Conservation (phyloP, 441 rosid species). For the Gossypium gossypioides region DNA sequence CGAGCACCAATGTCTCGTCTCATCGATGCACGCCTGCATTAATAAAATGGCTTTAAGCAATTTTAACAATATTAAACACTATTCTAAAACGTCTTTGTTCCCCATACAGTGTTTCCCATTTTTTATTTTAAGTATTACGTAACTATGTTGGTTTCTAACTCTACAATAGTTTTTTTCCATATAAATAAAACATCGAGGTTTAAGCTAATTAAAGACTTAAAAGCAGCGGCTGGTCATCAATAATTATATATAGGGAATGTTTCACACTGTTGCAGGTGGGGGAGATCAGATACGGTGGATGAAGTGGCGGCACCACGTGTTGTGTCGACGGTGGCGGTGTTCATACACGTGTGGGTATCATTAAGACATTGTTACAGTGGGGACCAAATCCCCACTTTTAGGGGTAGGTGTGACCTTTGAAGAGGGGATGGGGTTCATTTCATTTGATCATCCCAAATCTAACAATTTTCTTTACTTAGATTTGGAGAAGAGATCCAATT, state of each 20-base stretch:
- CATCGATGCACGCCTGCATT: conserved; percentile 29
- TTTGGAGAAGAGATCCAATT: not conserved
- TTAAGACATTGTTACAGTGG: not conserved
- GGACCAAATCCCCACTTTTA: conserved; percentile 10
- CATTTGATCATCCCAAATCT: not conserved
- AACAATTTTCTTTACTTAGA: not conserved
- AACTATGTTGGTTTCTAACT: conserved; percentile 37
- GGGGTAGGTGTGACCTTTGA: conserved; percentile 11
- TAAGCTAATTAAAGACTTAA: not conserved
- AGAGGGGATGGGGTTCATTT: not conserved
- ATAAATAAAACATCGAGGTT: not conserved
- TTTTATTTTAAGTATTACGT: conserved; percentile 24
- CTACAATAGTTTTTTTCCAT: not conserved
- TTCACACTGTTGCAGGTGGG: conserved; percentile 14
- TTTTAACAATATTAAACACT: not conserved
- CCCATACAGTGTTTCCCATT: conserved; percentile 10
- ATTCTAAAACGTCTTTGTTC: conserved; percentile 3
- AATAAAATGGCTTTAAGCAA: not conserved
- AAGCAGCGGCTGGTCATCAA: not conserved
- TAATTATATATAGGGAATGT: not conserved
- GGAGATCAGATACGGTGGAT: conserved; percentile 17
- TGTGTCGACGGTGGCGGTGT: not conserved
- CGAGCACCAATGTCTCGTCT: conserved; percentile 26
- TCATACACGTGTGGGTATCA: not conserved
- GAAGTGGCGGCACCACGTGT: conserved; percentile 22